phyloP scores from a whole-genome alignment of 2,329 filamentous ascomycete species.

The Fusarium transvaalense region DNA sequence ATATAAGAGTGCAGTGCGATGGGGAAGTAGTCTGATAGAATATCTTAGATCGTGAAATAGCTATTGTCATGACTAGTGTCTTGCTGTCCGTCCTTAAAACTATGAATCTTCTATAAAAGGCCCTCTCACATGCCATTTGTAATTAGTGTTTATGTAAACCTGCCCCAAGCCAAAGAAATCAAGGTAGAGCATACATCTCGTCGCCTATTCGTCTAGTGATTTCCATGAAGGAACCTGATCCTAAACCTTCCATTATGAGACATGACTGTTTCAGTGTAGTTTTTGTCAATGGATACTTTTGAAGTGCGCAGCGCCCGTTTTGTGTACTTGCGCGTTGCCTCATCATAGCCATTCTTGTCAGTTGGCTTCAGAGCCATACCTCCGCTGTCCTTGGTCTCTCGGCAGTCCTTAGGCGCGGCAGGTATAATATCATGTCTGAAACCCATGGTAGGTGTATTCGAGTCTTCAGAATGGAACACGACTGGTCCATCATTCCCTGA shows the following conservation, averaged over 20 bases:
- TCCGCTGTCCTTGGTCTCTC: slow-evolving; percentile 22
- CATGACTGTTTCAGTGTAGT: slow-evolving; percentile 29
- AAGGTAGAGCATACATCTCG: background rate
- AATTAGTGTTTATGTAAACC: background rate
- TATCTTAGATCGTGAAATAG: slow-evolving; percentile 28
- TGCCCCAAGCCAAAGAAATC: background rate
- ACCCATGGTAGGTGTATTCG: slow-evolving; percentile 17
- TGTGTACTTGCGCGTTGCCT: slow-evolving; percentile 26
- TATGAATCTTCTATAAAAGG: background rate
- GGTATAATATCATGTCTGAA: slow-evolving; percentile 27
- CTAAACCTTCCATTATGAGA: slow-evolving; percentile 35
- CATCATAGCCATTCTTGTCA: slow-evolving; percentile 35
- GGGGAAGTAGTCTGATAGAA: slow-evolving; percentile 29
- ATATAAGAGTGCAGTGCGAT: slow-evolving; percentile 36
- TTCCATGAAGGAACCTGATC: slow-evolving; percentile 26
- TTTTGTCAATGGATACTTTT: slow-evolving; percentile 32
- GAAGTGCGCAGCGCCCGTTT: slow-evolving; percentile 7
- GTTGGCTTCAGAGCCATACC: slow-evolving; percentile 33
- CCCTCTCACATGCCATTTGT: background rate
- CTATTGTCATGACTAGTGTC: background rate
- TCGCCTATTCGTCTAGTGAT: slow-evolving; percentile 11
- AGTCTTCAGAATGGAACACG: slow-evolving; percentile 30
- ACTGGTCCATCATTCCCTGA: slow-evolving; percentile 38
- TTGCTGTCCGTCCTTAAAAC: background rate
- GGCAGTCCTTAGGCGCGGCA: slow-evolving; percentile 27